A percentile compares a stretch with the other conserved stretches of the same genome.
Evolutionary conservation across 257 asterid genomes (phyloP).

Genomic region (Oldenlandia corymbosa): DNA sequence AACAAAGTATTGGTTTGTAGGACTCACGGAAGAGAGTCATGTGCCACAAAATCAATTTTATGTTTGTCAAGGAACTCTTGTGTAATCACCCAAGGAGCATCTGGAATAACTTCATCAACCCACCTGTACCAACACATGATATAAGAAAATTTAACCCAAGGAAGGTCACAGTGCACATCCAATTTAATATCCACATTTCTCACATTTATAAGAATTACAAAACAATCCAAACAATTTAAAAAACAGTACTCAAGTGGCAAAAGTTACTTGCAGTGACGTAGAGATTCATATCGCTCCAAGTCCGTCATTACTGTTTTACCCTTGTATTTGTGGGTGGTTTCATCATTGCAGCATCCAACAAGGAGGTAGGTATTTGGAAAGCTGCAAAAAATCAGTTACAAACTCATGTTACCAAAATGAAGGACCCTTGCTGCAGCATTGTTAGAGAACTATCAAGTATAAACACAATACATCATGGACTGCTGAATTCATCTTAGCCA

Average conservation of each 20-base stretch:
- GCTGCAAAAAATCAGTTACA: constrained; percentile 30
- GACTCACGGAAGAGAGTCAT: constrained; percentile 95
- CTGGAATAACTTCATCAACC: constrained; percentile 99
- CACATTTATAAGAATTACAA: background rate
- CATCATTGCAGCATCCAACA: constrained; percentile 94
- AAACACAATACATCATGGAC: background rate
- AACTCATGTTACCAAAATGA: background rate
- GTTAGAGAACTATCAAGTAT: background rate
- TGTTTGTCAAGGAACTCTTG: constrained; percentile 91
- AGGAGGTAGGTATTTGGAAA: constrained; percentile 75
- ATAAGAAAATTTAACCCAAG: background rate
- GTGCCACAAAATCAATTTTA: constrained; percentile 81
- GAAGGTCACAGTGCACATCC: background rate
- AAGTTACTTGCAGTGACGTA: constrained; percentile 73
- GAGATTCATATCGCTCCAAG: constrained; percentile 83
- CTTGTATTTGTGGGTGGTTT: constrained; percentile 76
- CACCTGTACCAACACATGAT: constrained; percentile 46
- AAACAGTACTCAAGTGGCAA: background rate
- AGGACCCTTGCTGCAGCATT: background rate
- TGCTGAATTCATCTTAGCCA: background rate
- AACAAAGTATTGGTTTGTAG: constrained; percentile 14
- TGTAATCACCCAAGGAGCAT: constrained; percentile 92
- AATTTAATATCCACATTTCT: background rate
- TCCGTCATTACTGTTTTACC: constrained; percentile 95
- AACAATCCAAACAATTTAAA: background rate